Conservation (phyloP, 306 rosid genomes). For the Potentilla sterilis region DNA sequence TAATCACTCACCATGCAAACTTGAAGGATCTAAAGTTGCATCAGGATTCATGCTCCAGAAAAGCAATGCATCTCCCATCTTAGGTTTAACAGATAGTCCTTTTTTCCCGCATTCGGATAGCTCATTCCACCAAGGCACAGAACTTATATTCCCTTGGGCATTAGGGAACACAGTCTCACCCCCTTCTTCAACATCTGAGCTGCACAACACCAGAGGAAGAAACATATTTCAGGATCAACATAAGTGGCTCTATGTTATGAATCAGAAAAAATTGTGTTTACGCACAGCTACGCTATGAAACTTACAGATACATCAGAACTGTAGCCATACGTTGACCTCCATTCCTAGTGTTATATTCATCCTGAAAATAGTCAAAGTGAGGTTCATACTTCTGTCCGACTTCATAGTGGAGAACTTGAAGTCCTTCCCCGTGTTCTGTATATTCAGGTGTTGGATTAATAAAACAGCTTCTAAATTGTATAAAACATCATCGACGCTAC, state of each 20-base stretch:
- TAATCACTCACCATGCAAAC: conserved; percentile 79
- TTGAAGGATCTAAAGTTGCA: conserved; percentile 80
- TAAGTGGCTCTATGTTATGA: conserved; percentile 13
- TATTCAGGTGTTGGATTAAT: conserved; percentile 23
- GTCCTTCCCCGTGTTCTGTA: conserved; percentile 97
- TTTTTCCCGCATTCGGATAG: conserved; percentile 89
- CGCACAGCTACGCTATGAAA: conserved; percentile 27
- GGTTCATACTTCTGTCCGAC: conserved; percentile 98
- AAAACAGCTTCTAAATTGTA: conserved; percentile 29
- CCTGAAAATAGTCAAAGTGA: conserved; percentile 95
- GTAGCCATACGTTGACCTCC: conserved; percentile 99
- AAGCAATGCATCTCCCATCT: conserved; percentile 92
- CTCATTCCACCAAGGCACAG: conserved; percentile 96
- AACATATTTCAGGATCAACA: conserved; percentile 12
- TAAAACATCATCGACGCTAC: conserved; percentile 15
- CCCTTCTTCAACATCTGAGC: conserved; percentile 99
- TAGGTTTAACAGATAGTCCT: conserved; percentile 93
- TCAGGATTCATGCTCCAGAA: conserved; percentile 99
- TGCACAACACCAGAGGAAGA: conserved; percentile 38
- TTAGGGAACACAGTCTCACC: conserved; percentile 99
- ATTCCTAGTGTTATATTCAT: conserved; percentile 74
- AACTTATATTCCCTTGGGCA: conserved; percentile 86
- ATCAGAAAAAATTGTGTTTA: conserved; percentile 12
- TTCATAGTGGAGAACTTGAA: conserved; percentile 97
- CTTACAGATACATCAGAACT: conserved; percentile 95